Evolutionary conservation across 2,329 filamentous ascomycete species (phyloP).

Genomic region (Coniochaeta pulveracea): DNA sequence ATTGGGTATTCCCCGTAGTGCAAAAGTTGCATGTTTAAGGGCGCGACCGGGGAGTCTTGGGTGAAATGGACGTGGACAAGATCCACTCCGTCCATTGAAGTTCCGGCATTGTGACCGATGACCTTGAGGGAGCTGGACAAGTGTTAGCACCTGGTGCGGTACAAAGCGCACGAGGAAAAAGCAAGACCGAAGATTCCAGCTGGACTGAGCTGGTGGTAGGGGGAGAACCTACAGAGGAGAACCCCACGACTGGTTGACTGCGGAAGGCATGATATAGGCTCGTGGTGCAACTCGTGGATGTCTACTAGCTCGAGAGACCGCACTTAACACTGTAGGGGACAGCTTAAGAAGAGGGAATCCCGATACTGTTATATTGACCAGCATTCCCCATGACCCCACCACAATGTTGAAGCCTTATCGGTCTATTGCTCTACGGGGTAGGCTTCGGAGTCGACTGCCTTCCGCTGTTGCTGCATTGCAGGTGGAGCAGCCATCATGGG

Average conservation of each 20-base stretch:
- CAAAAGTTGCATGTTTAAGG: constrained; percentile 2
- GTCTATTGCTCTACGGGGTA: background rate
- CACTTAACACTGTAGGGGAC: background rate
- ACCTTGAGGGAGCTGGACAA: constrained; percentile 2
- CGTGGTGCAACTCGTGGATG: background rate
- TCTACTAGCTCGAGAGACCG: background rate
- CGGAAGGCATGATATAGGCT: background rate
- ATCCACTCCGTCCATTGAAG: constrained; percentile 3
- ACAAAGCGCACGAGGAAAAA: too few relatives aligned
- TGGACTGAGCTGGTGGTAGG: background rate
- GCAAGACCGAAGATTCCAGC: too few relatives aligned
- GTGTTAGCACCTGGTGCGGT: background rate
- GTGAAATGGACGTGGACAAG: constrained; percentile 4
- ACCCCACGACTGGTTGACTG: background rate
- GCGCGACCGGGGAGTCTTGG: background rate
- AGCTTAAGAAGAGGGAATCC: background rate
- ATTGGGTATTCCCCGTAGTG: constrained; percentile 3
- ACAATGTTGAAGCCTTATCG: background rate
- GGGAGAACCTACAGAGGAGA: background rate
- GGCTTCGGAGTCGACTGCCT: background rate
- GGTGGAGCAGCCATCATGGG: background rate
- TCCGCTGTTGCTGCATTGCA: background rate
- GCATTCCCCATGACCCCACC: background rate
- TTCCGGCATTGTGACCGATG: constrained; percentile 5
- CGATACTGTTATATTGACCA: background rate